phyloP scores from a whole-genome alignment of 495 filamentous ascomycete species.

The Aspergillus panamensis region DNA sequence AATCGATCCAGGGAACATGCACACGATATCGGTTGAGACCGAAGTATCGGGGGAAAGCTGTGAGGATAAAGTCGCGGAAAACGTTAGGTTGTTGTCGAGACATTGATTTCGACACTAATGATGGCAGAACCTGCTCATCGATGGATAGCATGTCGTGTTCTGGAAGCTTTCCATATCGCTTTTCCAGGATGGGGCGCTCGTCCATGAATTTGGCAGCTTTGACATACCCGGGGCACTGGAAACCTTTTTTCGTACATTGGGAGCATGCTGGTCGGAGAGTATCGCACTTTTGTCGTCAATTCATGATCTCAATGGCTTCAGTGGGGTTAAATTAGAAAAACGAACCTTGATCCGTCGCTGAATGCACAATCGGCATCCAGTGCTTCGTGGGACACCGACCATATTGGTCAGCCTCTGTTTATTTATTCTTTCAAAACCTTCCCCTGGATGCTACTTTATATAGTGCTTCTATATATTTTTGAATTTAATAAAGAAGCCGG shows the following conservation, averaged over 20 bases:
- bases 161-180: constrained; percentile 17
- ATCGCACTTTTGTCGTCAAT: constrained; percentile 24
- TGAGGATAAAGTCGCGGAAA: constrained; percentile 25
- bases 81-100: constrained; percentile 26
- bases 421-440: background rate
- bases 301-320: background rate
- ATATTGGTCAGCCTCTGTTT: constrained; percentile 15
- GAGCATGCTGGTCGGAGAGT: constrained; percentile 26
- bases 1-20: constrained; percentile 25
- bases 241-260: constrained; percentile 27
- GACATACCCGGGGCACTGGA: constrained; percentile 31
- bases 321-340: background rate
- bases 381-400: constrained; percentile 43
- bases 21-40: constrained; percentile 26
- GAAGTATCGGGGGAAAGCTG: constrained; percentile 26
- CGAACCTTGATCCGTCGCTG: constrained; percentile 30
- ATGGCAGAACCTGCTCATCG: constrained; percentile 23
- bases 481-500: too few relatives aligned
- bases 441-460: background rate
- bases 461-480: background rate
- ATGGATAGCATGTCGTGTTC: constrained; percentile 15
- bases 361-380: constrained; percentile 38
- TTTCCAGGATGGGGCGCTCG: constrained; percentile 22
- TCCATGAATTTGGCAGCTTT: constrained; percentile 26
- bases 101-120: constrained; percentile 21